These are phyloP conservation scores for Fragilaria radians DNA, from an alignment of 108 stramenopile genomes.

Conservation along the genomic window DNA sequence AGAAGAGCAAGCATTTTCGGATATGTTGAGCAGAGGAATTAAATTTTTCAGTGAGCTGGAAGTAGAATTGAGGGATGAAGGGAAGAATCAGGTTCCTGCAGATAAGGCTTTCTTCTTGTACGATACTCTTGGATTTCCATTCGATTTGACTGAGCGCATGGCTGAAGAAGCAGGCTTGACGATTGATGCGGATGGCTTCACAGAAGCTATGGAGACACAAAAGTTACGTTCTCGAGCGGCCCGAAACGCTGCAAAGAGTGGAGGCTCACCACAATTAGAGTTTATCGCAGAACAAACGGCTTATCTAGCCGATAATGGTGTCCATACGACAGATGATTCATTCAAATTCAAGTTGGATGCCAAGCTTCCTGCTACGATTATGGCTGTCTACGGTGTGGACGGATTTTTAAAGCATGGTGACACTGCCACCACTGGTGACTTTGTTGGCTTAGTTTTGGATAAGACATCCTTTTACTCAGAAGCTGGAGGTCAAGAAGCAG, in stretches of 20 bases:
- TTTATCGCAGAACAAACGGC: constrained; percentile 97
- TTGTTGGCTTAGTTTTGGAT: constrained; percentile 91
- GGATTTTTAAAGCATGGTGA: constrained; percentile 63
- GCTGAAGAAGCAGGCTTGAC: constrained; percentile 94
- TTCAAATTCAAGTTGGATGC: constrained; percentile 91
- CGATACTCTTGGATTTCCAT: constrained; percentile 96
- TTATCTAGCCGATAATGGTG: constrained; percentile 61
- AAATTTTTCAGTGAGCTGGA: constrained; percentile 88
- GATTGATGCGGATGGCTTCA: constrained; percentile 88
- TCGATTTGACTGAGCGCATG: constrained; percentile 98
- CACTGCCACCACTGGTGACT: constrained; percentile 46
- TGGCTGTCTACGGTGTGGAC: constrained; percentile 77
- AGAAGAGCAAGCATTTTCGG: constrained; percentile 94
- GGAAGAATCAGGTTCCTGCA: constrained; percentile 78
- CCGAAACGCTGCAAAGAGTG: constrained; percentile 76
- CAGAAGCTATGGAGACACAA: constrained; percentile 87
- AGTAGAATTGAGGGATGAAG: constrained; percentile 33
- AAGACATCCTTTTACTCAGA: constrained; percentile 95
- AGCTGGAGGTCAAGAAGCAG: constrained; percentile 93
- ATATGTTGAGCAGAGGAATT: constrained; percentile 94
- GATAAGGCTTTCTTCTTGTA: constrained; percentile 93
- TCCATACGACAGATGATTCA: constrained; percentile 73
- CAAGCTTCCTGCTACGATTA: constrained; percentile 58
- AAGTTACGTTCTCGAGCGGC: constrained; percentile 66
- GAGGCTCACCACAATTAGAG: constrained; percentile 87